Evolutionary conservation across 352 stramenopile species (phyloP), one percentile per base, ranked within the genome.

Genomic region (Phytophthora fragariae): DNA sequence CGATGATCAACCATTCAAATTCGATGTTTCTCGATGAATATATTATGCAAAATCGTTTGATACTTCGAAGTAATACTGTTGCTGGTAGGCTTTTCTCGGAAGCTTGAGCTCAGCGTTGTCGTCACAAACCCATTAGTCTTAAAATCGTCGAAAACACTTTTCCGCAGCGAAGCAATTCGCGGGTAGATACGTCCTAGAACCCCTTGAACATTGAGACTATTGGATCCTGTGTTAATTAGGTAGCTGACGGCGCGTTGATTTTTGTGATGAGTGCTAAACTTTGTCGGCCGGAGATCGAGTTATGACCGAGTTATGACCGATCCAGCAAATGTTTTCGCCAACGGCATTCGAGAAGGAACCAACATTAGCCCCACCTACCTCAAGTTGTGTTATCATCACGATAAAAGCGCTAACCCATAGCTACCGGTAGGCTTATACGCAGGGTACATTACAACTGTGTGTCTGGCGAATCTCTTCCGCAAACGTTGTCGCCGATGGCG

Each of bases 151-250:
- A 53, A 19, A 10, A 54, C 31, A 27, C 8, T 35, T 29, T 17
- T 60, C 49, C 50, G 61, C 63, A 41, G 54, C 63, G 9, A 70
- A 54, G 19, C 44, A 12, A 70, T 58, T 11, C 24, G n/a, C 0
- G 63, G 63, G n/a, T 53, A 14, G 21, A 58, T 58, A n/a, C 35
- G 19, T 19, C 54, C 54, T n/a, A 31, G 33, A 19, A 24, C 7
- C 33, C 58, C 63, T 50, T 70, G 54, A 33, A 70, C 29, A n/a
- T 70, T 70, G 21, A 70, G 63, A 2, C 54, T 39, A 24, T 37
- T 70, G 33, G 63, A 70, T 10, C 62, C 54, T 3, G 63, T 70
- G 44, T 70, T 70, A 31, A 70, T 70, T 29, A 70, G 17, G 46
- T 64, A 70, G 7, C 63, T 53, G 5, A 70, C 41, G n/a, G 44